phyloP scores from a whole-genome alignment of 345 rosid genomes.

The Brassica napus region DNA sequence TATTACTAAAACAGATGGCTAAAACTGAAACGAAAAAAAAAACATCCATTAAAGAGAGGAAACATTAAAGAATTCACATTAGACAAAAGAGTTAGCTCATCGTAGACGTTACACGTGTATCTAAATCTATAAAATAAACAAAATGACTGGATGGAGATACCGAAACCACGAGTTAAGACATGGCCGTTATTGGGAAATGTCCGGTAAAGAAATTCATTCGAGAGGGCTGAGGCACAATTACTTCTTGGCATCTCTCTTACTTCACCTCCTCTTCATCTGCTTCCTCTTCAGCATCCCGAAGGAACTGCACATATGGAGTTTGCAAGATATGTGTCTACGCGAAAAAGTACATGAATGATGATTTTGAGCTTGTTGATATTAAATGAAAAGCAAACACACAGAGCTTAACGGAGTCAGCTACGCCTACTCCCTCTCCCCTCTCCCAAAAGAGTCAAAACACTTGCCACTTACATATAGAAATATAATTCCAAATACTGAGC shows the following conservation, averaged over 20 bases:
- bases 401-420: no score
- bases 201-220: conserved; percentile 44
- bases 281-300: conserved; percentile 85
- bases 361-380: neutral
- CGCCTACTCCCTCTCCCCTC: no score
- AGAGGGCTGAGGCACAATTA: conserved; percentile 24
- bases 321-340: conserved; percentile 23
- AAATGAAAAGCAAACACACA: no score
- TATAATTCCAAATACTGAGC: no score
- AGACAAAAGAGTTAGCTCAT: conserved; percentile 27
- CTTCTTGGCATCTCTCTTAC: conserved; percentile 25
- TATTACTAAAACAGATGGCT: conserved; percentile 16
- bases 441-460: no score
- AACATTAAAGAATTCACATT: conserved; percentile 16
- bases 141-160: conserved; percentile 10
- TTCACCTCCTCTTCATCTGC: conserved; percentile 41
- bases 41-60: neutral
- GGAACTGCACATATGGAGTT: conserved; percentile 84
- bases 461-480: no score
- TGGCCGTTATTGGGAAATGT: conserved; percentile 53
- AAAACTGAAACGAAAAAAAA: neutral
- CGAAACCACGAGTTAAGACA: conserved; percentile 44
- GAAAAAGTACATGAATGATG: neutral
- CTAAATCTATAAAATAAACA: conserved; percentile 35
- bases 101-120: conserved; percentile 21